Evolutionary conservation across 73 alveolate genomes (phyloP), one percentile per base, ranked within the genome.

Genomic region (Paramecium tetraurelia): DNA sequence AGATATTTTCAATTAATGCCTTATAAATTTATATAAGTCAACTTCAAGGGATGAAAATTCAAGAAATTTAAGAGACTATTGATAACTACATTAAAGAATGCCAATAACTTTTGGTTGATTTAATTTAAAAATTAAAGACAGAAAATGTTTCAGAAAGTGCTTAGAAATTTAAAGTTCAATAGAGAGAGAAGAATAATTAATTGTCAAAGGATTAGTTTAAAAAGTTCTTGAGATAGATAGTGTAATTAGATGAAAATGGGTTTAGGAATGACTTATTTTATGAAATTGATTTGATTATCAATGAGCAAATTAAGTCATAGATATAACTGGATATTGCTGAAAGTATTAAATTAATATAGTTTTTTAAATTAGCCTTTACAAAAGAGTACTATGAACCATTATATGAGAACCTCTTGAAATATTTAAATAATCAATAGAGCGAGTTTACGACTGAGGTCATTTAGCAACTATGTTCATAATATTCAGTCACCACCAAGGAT

Each of bases 61-160:
- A 35, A 72, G 59, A 72, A 36, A 12, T 72, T 29, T 11, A 33
- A 29, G 57, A 72, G 18, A 29, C 33, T 4, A 72, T 72, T 35
- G 33, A 21, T 21, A 36, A 36, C n/a, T 72, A 43, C n/a, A 36
- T 36, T 33, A 43, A 72, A 18, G 86, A 36, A 31, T 35, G 57
- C 38, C 24, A 72, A 72, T 35, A 35, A 14, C 9, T 72, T 8
- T 72, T 72, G 18, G 33, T 12, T 35, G 86, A 72, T 16, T 72
- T 72, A 72, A 38, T 72, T 35, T 29, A 72, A 4, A 72, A 72
- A 35, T 18, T 72, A 4, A 36, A 40, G 7, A 36, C n/a, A 3
- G 86, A 72, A 72, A 72, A 72, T 72, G 59, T 72, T 1, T 33
- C 40, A 35, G 86, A 72, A 72, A 40, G 57, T 36, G 86, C 86